Conservation (phyloP, 495 filamentous ascomycete genomes). For the Hypoxylon lienhwacheense region DNA sequence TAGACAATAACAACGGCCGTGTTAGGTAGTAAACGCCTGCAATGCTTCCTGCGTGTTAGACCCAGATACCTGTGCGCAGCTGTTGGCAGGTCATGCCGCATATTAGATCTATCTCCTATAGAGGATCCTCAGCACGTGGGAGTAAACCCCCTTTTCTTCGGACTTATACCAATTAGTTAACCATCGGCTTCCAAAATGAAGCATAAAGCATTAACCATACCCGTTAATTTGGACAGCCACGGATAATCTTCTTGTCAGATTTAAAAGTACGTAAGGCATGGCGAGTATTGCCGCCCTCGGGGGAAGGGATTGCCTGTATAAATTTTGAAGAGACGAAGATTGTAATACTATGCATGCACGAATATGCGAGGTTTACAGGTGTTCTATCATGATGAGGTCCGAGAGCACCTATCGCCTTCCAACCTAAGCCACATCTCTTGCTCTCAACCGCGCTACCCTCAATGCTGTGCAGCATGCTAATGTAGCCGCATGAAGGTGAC, state of each 20-base stretch:
- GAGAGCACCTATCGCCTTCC: conserved; percentile 15
- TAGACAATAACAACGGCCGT: neutral
- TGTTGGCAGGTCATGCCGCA: conserved; percentile 5
- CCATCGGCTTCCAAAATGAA: no score
- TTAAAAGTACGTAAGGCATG: neutral
- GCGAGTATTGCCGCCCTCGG: neutral
- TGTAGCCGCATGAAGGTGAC: conserved; percentile 22
- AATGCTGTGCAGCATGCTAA: conserved; percentile 15
- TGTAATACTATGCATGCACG: neutral
- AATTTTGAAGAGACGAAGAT: conserved; percentile 2
- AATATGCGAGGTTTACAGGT: no score
- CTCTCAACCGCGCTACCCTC: neutral
- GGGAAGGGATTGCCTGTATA: neutral
- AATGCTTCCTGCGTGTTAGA: neutral
- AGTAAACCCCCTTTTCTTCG: no score
- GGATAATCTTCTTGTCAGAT: neutral
- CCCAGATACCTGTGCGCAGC: conserved; percentile 4
- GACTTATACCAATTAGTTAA: no score
- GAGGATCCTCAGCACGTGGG: no score
- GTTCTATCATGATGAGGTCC: conserved; percentile 21
- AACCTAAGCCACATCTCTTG: conserved; percentile 5
- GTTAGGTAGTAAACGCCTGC: neutral
- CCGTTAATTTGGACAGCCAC: conserved; percentile 11
- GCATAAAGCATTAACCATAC: conserved; percentile 16
- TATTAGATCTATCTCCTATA: no score